Evolutionary conservation across 108 stramenopile genomes (phyloP).

Genomic region (Bacterosira constricta): DNA sequence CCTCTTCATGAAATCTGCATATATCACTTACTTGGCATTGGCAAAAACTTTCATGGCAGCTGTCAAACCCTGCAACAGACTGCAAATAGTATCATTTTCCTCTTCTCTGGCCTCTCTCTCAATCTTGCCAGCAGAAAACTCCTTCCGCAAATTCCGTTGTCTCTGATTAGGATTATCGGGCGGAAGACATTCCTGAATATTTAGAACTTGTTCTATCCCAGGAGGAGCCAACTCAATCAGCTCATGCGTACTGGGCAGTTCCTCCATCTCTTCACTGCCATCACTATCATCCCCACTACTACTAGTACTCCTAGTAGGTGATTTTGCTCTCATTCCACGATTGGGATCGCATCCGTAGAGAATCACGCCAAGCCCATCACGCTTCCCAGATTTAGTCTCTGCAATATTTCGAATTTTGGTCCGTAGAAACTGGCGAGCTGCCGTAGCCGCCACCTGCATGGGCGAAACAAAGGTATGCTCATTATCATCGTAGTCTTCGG

Average conservation of each 20-base stretch:
- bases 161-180: conserved; percentile 13
- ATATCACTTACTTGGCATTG: conserved; percentile 51
- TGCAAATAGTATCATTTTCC: conserved; percentile 2
- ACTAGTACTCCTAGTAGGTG: no score
- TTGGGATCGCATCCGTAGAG: conserved; percentile 49
- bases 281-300: conserved; percentile 37
- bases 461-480: conserved; percentile 29
- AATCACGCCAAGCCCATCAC: conserved; percentile 70
- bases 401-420: conserved; percentile 55
- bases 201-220: conserved; percentile 50
- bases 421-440: conserved; percentile 51
- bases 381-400: conserved; percentile 61
- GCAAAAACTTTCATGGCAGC: conserved; percentile 57
- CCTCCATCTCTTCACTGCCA: conserved; percentile 29
- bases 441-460: conserved; percentile 56
- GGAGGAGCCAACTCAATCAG: conserved; percentile 64
- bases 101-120: conserved; percentile 5
- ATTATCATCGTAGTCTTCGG: conserved; percentile 7
- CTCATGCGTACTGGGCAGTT: conserved; percentile 45
- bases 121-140: conserved; percentile 47
- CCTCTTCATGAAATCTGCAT: conserved; percentile 7
- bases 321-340: conserved; percentile 1
- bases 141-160: conserved; percentile 53
- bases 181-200: conserved; percentile 32
- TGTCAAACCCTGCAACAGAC: conserved; percentile 37